These are phyloP conservation scores for Pichia sp. DNA, from an alignment of 1,139 yeast species.

Conservation along the genomic window DNA sequence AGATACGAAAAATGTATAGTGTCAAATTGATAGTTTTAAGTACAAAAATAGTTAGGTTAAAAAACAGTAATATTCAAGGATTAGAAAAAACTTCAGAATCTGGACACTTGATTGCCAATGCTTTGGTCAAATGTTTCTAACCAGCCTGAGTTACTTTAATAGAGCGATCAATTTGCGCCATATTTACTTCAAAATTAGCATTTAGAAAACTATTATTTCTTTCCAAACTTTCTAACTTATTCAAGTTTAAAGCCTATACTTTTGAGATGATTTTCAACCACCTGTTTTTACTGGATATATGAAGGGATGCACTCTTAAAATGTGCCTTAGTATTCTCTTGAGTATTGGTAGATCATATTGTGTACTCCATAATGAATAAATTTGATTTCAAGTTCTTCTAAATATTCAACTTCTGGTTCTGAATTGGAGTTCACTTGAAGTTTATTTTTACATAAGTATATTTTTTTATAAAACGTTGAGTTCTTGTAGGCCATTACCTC, in stretches of 20 bases:
- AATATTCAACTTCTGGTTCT: conserved; percentile 11
- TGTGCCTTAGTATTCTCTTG: conserved; percentile 14
- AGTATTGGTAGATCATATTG: conserved; percentile 7
- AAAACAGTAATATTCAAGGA: too few species aligned
- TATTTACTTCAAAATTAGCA: conserved; percentile 13
- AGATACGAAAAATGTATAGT: not conserved
- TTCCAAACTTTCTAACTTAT: conserved; percentile 6
- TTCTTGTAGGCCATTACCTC: not conserved
- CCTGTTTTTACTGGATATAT: too few species aligned
- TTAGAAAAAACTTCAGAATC: not conserved
- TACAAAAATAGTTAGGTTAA: not conserved
- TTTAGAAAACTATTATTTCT: conserved; percentile 2
- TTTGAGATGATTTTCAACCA: too few species aligned
- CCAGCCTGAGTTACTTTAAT: conserved; percentile 10
- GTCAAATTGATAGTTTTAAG: not conserved
- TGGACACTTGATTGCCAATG: conserved; percentile 1
- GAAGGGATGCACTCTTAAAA: not conserved
- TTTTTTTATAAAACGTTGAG: conserved; percentile 12
- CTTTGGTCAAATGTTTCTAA: conserved; percentile 6
- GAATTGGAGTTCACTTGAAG: conserved; percentile 13
- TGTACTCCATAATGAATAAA: conserved; percentile 6
- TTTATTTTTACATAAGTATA: conserved; percentile 14
- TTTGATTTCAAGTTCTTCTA: conserved; percentile 2
- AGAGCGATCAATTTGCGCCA: conserved; percentile 10
- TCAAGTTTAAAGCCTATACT: conserved; percentile 12